A percentile compares a stretch with the other conserved stretches of the same genome.
Evolutionary conservation across 495 filamentous ascomycete species (phyloP).

Genomic region (Amphirosellinia nigrospora): DNA sequence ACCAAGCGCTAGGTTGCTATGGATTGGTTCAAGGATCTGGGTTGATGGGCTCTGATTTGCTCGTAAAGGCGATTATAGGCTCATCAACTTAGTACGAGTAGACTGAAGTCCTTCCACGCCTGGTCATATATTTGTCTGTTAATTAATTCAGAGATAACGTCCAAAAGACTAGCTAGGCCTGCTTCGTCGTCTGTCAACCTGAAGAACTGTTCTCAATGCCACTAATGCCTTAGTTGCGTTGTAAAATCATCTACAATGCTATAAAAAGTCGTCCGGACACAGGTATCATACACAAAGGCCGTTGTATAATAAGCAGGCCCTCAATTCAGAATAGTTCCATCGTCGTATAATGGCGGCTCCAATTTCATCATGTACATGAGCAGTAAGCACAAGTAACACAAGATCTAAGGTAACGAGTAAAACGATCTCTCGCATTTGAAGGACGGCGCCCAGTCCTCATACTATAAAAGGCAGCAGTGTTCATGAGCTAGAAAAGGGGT

Average conservation of each 20-base stretch:
- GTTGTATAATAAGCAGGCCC: neutral
- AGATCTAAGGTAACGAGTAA: neutral
- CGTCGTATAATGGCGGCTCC: neutral
- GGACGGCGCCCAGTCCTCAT: neutral
- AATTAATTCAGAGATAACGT: neutral
- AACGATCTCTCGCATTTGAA: neutral
- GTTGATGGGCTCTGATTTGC: neutral
- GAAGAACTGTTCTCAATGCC: neutral
- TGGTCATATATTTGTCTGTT: neutral
- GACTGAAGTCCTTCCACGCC: neutral
- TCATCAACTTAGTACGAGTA: neutral
- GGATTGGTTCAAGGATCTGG: neutral
- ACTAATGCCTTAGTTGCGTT: neutral
- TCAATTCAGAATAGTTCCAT: neutral
- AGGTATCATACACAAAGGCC: neutral
- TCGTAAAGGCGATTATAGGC: neutral
- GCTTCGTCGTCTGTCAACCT: neutral
- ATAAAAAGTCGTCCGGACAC: neutral
- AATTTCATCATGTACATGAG: neutral
- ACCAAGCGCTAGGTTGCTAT: neutral
- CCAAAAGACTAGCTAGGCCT: neutral
- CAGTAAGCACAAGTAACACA: neutral
- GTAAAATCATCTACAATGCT: neutral
- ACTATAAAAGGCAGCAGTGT: neutral
- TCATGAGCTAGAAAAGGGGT: too few relatives aligned